Evolutionary conservation across 345 rosid genomes (phyloP).

Genomic region (Trapa bicornis): DNA sequence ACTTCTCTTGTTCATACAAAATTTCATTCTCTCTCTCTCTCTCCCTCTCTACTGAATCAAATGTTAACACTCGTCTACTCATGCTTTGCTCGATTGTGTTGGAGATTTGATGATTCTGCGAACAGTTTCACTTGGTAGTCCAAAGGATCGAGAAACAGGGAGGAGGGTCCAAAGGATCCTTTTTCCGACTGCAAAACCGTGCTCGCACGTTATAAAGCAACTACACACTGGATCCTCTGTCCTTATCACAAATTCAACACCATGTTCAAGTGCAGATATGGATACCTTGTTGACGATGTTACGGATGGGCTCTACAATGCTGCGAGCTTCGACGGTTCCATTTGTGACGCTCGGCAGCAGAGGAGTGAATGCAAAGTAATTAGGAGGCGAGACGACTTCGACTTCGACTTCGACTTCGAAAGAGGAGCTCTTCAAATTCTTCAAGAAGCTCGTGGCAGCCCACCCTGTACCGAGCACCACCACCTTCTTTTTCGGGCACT

Average conservation of each 20-base stretch:
- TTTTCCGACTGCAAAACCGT: background rate
- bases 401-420: constrained; percentile 57
- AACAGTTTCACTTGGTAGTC: too few relatives aligned
- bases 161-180: too few relatives aligned
- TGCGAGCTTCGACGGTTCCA: constrained; percentile 83
- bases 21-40: too few relatives aligned
- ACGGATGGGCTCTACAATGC: constrained; percentile 72
- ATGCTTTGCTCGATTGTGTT: too few relatives aligned
- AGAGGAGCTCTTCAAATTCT: constrained; percentile 33
- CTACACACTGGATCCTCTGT: background rate
- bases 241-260: background rate
- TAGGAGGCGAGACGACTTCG: constrained; percentile 46
- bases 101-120: too few relatives aligned
- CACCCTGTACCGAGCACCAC: constrained; percentile 77
- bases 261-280: background rate
- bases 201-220: background rate
- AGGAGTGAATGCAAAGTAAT: constrained; percentile 81
- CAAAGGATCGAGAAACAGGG: too few relatives aligned
- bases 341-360: constrained; percentile 64
- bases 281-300: constrained; percentile 46
- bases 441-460: constrained; percentile 73
- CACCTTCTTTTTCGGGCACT: constrained; percentile 47
- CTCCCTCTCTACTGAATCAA: too few relatives aligned
- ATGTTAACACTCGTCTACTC: too few relatives aligned
- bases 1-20: too few relatives aligned